Conservation (phyloP, 331 rosid species). For the Cydonia oblonga region DNA sequence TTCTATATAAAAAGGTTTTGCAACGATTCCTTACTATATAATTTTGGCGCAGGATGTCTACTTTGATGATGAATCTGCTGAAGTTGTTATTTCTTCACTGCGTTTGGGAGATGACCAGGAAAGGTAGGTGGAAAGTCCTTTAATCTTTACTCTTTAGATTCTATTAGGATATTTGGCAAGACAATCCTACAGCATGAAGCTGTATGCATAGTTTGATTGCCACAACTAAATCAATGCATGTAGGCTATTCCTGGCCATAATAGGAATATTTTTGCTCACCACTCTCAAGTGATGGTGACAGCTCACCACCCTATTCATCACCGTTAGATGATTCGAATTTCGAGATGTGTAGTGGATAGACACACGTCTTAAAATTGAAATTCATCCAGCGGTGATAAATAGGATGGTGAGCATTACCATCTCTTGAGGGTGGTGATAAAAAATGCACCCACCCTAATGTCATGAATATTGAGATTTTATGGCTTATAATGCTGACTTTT, state of each 20-base stretch:
- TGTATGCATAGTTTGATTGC: background rate
- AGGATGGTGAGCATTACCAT: too few relatives aligned
- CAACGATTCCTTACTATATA: too few relatives aligned
- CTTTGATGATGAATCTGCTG: conserved; percentile 99
- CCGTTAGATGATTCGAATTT: too few relatives aligned
- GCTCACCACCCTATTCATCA: too few relatives aligned
- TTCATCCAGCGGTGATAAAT: too few relatives aligned
- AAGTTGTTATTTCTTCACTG: conserved; percentile 89
- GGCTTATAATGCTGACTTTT: background rate
- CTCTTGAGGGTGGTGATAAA: too few relatives aligned
- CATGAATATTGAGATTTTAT: background rate
- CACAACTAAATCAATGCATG: background rate
- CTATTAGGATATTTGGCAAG: background rate
- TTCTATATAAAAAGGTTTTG: too few relatives aligned
- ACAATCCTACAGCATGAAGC: background rate
- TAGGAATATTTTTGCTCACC: too few relatives aligned
- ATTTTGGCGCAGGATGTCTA: conserved; percentile 61
- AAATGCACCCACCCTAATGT: too few relatives aligned
- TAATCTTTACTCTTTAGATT: background rate
- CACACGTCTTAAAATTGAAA: too few relatives aligned
- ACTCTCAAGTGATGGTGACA: too few relatives aligned
- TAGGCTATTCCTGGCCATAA: background rate
- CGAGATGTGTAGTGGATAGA: too few relatives aligned
- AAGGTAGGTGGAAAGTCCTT: conserved; percentile 38
- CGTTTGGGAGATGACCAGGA: conserved; percentile 97